These are phyloP conservation scores for Articulospora tetracladia DNA, from an alignment of 495 filamentous ascomycete species.

Conservation along the genomic window DNA sequence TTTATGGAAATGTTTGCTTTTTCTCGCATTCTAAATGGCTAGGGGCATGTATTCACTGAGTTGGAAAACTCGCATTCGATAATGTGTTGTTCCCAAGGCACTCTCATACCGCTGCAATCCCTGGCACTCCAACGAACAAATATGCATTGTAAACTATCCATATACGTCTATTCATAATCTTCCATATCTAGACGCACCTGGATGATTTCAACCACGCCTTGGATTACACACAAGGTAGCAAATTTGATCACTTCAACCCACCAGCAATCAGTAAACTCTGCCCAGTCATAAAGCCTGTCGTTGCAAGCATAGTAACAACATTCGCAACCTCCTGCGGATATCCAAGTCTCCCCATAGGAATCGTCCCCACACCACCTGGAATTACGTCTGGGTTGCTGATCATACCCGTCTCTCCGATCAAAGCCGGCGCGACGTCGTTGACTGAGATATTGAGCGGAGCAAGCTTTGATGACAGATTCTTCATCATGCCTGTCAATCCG, in stretches of 20 bases:
- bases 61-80: too few relatives aligned
- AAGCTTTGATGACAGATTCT: conserved; percentile 58
- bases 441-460: conserved; percentile 64
- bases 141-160: too few relatives aligned
- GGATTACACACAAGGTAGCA: not conserved
- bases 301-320: conserved; percentile 61
- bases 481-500: conserved; percentile 61
- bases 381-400: conserved; percentile 51
- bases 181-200: too few relatives aligned
- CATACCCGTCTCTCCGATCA: conserved; percentile 68
- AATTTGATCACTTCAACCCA: conserved; percentile 37
- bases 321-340: conserved; percentile 63
- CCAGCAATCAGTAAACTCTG: conserved; percentile 57
- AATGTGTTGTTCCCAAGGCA: too few relatives aligned
- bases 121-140: too few relatives aligned
- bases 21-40: too few relatives aligned
- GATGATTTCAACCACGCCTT: not conserved
- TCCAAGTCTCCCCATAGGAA: conserved; percentile 60
- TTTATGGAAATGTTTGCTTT: too few relatives aligned
- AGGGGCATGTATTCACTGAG: too few relatives aligned
- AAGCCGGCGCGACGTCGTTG: conserved; percentile 70
- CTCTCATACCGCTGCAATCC: too few relatives aligned
- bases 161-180: too few relatives aligned
- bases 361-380: conserved; percentile 48
- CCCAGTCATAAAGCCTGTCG: conserved; percentile 66